Conservation (phyloP, 2,329 filamentous ascomycete species). For the Rutstroemia sydowiana region DNA sequence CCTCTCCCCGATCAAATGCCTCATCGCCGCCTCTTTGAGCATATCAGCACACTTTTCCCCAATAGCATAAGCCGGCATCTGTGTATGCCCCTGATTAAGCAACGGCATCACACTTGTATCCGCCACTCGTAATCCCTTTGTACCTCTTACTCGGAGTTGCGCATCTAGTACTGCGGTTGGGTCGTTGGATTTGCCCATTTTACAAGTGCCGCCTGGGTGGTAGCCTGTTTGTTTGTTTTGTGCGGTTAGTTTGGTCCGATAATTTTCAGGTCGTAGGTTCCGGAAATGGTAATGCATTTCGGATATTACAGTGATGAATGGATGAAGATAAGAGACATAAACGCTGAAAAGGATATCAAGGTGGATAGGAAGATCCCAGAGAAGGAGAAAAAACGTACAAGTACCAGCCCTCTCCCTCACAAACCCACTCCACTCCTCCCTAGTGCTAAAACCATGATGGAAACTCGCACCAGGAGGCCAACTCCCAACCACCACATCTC, state of each 20-base stretch:
- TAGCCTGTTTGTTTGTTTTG: constrained; percentile 38
- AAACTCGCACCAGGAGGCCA: constrained; percentile 47
- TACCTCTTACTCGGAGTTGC: constrained; percentile 21
- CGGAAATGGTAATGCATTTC: too few relatives aligned
- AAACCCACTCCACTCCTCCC: constrained; percentile 51
- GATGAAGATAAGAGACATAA: not conserved
- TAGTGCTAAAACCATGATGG: constrained; percentile 45
- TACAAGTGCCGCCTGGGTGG: constrained; percentile 49
- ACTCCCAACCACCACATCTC: constrained; percentile 49
- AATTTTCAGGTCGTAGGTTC: too few relatives aligned
- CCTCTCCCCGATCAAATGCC: too few relatives aligned
- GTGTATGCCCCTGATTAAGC: constrained; percentile 44
- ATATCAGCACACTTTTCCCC: constrained; percentile 47
- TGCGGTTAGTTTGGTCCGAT: too few relatives aligned
- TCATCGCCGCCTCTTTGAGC: constrained; percentile 42
- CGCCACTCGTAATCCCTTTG: constrained; percentile 23
- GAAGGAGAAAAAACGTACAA: constrained; percentile 37
- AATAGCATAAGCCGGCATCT: constrained; percentile 52
- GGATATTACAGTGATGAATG: too few relatives aligned
- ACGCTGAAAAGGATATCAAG: not conserved
- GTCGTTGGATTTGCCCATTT: constrained; percentile 45
- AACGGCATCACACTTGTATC: constrained; percentile 25
- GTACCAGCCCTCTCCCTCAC: constrained; percentile 54
- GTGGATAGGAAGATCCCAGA: not conserved
- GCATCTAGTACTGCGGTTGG: constrained; percentile 32